A percentile compares a stretch with the other conserved stretches of the same genome.
phyloP scores from a whole-genome alignment of 345 rosid species.

The Salix suchowensis region DNA sequence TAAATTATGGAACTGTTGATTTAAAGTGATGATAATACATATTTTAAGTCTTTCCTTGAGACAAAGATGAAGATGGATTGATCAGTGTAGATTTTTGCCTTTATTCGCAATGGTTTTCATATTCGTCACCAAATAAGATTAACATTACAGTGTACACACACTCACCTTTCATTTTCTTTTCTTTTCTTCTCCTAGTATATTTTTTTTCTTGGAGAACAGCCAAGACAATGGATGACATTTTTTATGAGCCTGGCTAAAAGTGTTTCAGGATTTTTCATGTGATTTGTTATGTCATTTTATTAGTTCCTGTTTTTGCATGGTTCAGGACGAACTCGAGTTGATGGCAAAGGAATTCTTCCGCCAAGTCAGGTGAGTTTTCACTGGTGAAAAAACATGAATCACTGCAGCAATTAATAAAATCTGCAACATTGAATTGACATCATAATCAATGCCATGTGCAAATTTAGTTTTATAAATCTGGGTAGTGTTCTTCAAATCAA shows the following conservation, averaged over 20 bases:
- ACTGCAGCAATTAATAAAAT: not conserved
- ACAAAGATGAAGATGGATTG: not conserved
- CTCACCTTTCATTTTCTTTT: too few relatives aligned
- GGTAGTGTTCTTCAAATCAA: too few relatives aligned
- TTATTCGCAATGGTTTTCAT: not conserved
- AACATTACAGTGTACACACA: not conserved
- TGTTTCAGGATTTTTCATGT: not conserved
- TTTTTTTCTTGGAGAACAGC: not conserved
- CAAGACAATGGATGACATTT: not conserved
- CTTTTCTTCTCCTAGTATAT: too few relatives aligned
- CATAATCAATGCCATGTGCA: not conserved
- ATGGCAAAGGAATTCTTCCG: slow-evolving; percentile 97
- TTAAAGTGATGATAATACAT: not conserved
- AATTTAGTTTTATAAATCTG: not conserved
- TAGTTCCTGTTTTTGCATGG: not conserved
- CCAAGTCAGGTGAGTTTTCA: slow-evolving; percentile 69
- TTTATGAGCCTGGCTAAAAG: not conserved
- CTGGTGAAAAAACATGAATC: not conserved
- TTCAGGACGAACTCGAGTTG: slow-evolving; percentile 78
- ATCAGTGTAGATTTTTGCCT: not conserved
- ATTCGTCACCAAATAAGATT: not conserved
- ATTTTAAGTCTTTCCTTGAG: not conserved
- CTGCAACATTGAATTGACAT: not conserved
- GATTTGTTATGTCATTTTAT: not conserved
- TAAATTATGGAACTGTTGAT: too few relatives aligned